Evolutionary conservation across 2,329 filamentous ascomycete species (phyloP), one percentile per base, ranked within the genome.

Genomic region (Macrophomina phaseolina): DNA sequence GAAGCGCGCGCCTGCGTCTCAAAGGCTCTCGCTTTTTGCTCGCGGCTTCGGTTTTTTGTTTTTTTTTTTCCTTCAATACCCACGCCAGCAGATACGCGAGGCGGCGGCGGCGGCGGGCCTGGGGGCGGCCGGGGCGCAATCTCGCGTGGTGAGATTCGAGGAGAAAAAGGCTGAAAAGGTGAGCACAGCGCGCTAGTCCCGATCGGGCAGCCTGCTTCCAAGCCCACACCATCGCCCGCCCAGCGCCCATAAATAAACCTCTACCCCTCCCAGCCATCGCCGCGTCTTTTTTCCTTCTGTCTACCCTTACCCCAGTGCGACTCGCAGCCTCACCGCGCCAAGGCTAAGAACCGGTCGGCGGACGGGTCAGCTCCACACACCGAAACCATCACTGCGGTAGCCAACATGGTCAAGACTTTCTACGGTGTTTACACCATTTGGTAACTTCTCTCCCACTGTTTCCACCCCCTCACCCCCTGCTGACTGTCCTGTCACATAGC

Each of bases 361-460:
- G 18, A 18, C 18, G 18, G 18, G 18, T 18, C 18, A 18, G 18
- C 18, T 18, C 18, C 18, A 18, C 18, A 18, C 18, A 18, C 18
- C 18, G 18, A 18, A 18, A 18, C 18, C 18, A 18, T 18, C 18
- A 18, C 18, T 18, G 18, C 18, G 18, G 18, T 18, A 18, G 34
- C 7, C 60, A 53, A 52, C 1, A 64, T 64, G 60, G 60, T 64
- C 46, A 49, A 67, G 18, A 67, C 65, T 1, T 48, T 67, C 48
- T 55, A 62, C 40, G 85, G 84, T 73, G 80, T 87, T 53, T 87
- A 87, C 73, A 79, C 82, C 68, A 87, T 87, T 70, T 87, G 85
- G 75, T 79, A 77, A 63, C 70, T 83, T 84, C 73, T 82, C 84
- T 71, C 84, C 87, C 66, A 85, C 85, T 84, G 77, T 69, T 80